Percentiles rank a stretch among this genome's conserved stretches.
Evolutionary conservation across 345 rosid species (phyloP).

Genomic region (Camelina sativa): DNA sequence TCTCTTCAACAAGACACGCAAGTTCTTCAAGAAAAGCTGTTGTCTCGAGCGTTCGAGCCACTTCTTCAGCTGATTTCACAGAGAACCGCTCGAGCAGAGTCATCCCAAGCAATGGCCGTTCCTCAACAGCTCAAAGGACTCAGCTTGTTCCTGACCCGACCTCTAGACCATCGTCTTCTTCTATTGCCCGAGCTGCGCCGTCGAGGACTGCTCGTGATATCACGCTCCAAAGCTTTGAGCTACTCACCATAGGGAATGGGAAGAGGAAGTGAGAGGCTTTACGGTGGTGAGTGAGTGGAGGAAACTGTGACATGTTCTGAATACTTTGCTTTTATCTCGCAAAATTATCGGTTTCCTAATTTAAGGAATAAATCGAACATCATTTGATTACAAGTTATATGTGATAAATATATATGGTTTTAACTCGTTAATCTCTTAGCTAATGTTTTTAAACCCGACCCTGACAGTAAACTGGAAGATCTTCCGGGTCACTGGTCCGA

Average conservation of each 20-base stretch:
- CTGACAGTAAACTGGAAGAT: too few species aligned
- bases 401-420: conserved; percentile 34
- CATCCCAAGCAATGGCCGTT: conserved; percentile 64
- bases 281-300: not conserved
- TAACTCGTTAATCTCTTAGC: not conserved
- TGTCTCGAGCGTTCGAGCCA: conserved; percentile 61
- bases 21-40: conserved; percentile 79
- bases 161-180: conserved; percentile 54
- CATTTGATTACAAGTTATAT: conserved; percentile 34
- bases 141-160: conserved; percentile 72
- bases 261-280: conserved; percentile 46
- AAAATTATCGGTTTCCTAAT: conserved; percentile 32
- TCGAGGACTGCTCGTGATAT: conserved; percentile 67
- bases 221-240: conserved; percentile 73
- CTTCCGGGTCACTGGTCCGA: too few species aligned
- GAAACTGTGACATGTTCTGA: conserved; percentile 33
- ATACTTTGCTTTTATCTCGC: conserved; percentile 15
- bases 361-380: conserved; percentile 35
- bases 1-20: conserved; percentile 70
- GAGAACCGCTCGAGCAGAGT: conserved; percentile 73
- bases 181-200: conserved; percentile 59
- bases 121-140: conserved; percentile 68
- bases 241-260: conserved; percentile 69
- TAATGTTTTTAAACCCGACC: too few species aligned
- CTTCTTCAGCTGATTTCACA: conserved; percentile 81